Base-by-base conservation (phyloP, 257 asterid species). In the Solanum medicagineum region DNA sequence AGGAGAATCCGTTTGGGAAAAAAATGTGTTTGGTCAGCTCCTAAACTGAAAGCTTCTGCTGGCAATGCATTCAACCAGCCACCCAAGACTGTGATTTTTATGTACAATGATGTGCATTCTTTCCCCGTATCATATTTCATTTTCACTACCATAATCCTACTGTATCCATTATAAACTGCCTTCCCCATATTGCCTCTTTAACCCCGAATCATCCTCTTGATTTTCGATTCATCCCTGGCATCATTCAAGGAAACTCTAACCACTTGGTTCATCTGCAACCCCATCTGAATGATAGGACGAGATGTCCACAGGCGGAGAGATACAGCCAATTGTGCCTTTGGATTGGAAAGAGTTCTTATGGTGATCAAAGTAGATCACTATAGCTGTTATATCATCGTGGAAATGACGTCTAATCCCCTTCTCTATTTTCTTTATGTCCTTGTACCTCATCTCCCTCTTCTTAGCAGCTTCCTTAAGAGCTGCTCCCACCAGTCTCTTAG, bases 371-470 rank as follows among this genome's bases (percentile, higher is more conserved):
- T 49, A 77, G 16, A 77, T 77, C 45, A 77, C 82, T 77, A 77
- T 15, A 17, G 26, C 82, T 24, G 82, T 49, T 77, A 77, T 77
- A 26, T 77, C 82, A 51, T 77, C 82, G 62, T 77, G 82, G 82
- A 77, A 77, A 77, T 77, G 82, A 49, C 82, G 82, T 8, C 82
- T 77, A 77, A 77, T 51, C 16, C 82, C 82, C 63, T 77, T 51
- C 62, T 77, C 82, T 77, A 77, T 77, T 53, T 77, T 77, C 82
- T 77, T 77, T 49, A 77, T 49, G 45, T 77, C 82, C 45, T 24
- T 75, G 62, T 75, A 75, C 62, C 82, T 49, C 82, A 75, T 75
- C 62, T 75, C 82, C 62, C 82, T 75, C 82, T 75, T 75, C 82
- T 24, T 75, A 49, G 45, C 24, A 75, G 82, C 82, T 29, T 75